Conservation (phyloP, 2,329 filamentous ascomycete species). For the Paecilomyces variotii region DNA sequence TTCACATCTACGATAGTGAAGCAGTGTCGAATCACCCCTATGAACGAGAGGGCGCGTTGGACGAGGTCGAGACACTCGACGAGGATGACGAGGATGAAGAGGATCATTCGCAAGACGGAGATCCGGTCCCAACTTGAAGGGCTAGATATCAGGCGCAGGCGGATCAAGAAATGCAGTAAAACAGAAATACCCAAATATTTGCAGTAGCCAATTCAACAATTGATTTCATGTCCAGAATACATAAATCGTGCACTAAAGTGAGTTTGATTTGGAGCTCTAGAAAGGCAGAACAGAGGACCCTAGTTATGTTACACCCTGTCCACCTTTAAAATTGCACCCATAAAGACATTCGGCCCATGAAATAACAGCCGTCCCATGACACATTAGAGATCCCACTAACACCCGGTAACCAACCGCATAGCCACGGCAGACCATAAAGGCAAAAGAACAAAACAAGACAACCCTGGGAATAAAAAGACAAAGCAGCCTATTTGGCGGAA, state of each 20-base stretch:
- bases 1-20: slow-evolving; percentile 71
- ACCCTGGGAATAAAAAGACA: slow-evolving; percentile 48
- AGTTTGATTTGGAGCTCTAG: slow-evolving; percentile 31
- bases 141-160: background rate
- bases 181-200: background rate
- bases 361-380: slow-evolving; percentile 42
- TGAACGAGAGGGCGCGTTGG: slow-evolving; percentile 66
- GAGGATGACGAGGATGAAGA: slow-evolving; percentile 49
- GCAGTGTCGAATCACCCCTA: slow-evolving; percentile 45
- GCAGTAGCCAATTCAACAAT: background rate
- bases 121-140: background rate
- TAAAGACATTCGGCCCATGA: slow-evolving; percentile 33
- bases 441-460: slow-evolving; percentile 30
- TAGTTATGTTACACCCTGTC: slow-evolving; percentile 40
- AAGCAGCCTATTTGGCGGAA: slow-evolving; percentile 83
- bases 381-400: slow-evolving; percentile 40
- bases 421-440: slow-evolving; percentile 35
- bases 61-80: slow-evolving; percentile 84
- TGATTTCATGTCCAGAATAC: background rate
- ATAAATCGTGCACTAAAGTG: slow-evolving; percentile 15
- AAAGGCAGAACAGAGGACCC: slow-evolving; percentile 26
- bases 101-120: background rate
- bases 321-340: slow-evolving; percentile 37
- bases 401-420: slow-evolving; percentile 38
- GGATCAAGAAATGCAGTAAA: background rate